Evolutionary conservation across 1,139 yeast genomes (phyloP).

Genomic region (Candida sojae): DNA sequence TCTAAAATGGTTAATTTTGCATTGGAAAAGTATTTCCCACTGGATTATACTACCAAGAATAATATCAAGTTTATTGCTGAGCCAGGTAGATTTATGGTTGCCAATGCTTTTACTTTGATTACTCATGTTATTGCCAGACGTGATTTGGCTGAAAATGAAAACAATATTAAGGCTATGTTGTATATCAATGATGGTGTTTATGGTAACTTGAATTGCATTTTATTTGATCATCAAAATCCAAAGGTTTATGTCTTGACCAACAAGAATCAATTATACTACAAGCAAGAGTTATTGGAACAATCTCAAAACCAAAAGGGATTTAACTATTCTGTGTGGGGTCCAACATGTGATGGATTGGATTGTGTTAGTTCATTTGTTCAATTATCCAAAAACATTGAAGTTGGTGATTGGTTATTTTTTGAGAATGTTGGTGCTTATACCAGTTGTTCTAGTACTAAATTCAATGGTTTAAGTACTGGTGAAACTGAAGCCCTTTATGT

Average conservation of each 20-base stretch:
- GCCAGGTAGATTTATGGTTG: conserved; percentile 90
- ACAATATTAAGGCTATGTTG: conserved; percentile 43
- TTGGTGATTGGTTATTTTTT: conserved; percentile 94
- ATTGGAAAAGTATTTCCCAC: conserved; percentile 61
- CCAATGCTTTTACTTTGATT: conserved; percentile 84
- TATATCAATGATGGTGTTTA: conserved; percentile 95
- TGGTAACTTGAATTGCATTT: conserved; percentile 91
- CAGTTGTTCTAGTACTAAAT: conserved; percentile 81
- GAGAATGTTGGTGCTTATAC: conserved; percentile 92
- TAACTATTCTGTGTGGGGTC: conserved; percentile 87
- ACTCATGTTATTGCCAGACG: conserved; percentile 85
- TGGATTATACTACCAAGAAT: conserved; percentile 24
- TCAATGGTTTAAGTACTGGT: conserved; percentile 75
- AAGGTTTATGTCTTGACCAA: conserved; percentile 64
- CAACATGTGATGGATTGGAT: conserved; percentile 96
- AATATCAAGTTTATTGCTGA: conserved; percentile 76
- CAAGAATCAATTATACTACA: conserved; percentile 48
- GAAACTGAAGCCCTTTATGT: conserved; percentile 64
- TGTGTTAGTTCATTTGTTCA: conserved; percentile 60
- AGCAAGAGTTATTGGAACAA: conserved; percentile 12
- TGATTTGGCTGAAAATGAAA: conserved; percentile 21
- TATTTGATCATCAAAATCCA: conserved; percentile 90
- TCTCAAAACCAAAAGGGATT: conserved; percentile 6
- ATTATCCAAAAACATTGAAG: conserved; percentile 61
- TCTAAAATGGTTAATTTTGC: conserved; percentile 60